Percentiles rank a stretch among this genome's conserved stretches.
phyloP scores from a whole-genome alignment of 2,329 filamentous ascomycete genomes.

The Ophiostoma piceae region DNA sequence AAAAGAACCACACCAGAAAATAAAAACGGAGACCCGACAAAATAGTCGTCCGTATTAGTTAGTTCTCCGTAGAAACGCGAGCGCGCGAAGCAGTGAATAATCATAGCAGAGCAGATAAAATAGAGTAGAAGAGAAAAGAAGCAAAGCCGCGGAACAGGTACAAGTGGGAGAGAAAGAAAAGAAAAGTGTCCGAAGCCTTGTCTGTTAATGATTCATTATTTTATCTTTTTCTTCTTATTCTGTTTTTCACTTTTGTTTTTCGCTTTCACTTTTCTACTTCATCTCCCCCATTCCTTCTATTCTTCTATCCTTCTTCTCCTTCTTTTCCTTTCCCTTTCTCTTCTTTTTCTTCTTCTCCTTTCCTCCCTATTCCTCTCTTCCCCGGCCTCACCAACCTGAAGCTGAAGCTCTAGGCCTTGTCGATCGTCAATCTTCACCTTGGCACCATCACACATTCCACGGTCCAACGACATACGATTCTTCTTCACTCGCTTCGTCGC shows the following conservation, averaged over 20 bases:
- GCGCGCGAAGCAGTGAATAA: neutral
- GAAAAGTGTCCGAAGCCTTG: conserved; percentile 7
- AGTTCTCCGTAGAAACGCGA: conserved; percentile 3
- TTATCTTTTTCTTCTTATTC: neutral
- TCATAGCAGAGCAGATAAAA: neutral
- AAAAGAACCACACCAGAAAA: neutral
- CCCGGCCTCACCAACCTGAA: neutral
- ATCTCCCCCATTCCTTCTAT: neutral
- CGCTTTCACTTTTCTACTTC: neutral
- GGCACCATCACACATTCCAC: neutral
- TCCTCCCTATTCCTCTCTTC: conserved; percentile 11
- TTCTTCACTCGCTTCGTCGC: neutral
- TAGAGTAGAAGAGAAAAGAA: neutral
- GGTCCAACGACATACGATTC: neutral
- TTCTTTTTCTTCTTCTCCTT: neutral
- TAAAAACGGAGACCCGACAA: neutral
- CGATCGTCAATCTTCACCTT: conserved; percentile 5
- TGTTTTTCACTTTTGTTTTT: neutral
- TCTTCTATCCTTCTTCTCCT: neutral
- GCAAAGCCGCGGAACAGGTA: neutral
- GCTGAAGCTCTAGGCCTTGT: conserved; percentile 2
- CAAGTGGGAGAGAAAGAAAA: neutral
- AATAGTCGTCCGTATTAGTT: neutral
- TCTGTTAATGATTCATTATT: neutral
- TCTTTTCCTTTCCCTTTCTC: neutral